phyloP scores from a whole-genome alignment of 805 yeast species.

The Kluyveromyces dobzhanskii region DNA sequence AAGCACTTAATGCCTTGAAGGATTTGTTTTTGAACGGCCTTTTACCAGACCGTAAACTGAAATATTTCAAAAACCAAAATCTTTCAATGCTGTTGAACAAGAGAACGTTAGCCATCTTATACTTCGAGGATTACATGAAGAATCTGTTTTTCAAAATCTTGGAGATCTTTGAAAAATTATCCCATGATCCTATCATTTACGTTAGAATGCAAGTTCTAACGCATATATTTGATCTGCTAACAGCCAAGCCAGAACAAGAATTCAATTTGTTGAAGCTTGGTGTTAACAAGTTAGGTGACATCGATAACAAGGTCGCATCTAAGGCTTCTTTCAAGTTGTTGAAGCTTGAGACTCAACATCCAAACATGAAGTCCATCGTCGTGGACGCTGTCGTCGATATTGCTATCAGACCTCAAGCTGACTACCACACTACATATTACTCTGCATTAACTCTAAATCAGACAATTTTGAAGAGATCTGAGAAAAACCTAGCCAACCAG shows the following conservation, averaged over 20 bases:
- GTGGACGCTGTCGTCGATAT: constrained; percentile 75
- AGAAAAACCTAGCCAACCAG: constrained; percentile 72
- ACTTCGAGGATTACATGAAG: constrained; percentile 86
- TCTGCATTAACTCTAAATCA: constrained; percentile 85
- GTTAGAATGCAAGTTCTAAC: constrained; percentile 71
- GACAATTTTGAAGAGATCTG: constrained; percentile 74
- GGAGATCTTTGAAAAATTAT: constrained; percentile 64
- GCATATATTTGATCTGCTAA: constrained; percentile 72
- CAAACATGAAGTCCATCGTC: constrained; percentile 85
- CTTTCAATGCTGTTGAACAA: constrained; percentile 38
- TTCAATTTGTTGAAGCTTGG: constrained; percentile 81
- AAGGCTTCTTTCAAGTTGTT: constrained; percentile 76
- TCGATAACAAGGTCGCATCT: constrained; percentile 82
- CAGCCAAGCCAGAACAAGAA: constrained; percentile 93
- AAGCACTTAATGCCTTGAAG: constrained; percentile 79
- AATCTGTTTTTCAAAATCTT: constrained; percentile 65
- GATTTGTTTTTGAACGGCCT: constrained; percentile 82
- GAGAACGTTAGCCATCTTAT: constrained; percentile 60
- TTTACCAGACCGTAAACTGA: constrained; percentile 77
- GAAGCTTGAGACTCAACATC: constrained; percentile 82
- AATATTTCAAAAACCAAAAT: constrained; percentile 69
- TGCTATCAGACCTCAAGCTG: constrained; percentile 64
- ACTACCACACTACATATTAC: constrained; percentile 83
- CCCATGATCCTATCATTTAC: constrained; percentile 87
- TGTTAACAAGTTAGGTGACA: constrained; percentile 90